Percentiles rank a stretch among this genome's conserved stretches.
Conservation (phyloP, 2,329 filamentous ascomycete genomes). For the Boeremia lycopersici region DNA sequence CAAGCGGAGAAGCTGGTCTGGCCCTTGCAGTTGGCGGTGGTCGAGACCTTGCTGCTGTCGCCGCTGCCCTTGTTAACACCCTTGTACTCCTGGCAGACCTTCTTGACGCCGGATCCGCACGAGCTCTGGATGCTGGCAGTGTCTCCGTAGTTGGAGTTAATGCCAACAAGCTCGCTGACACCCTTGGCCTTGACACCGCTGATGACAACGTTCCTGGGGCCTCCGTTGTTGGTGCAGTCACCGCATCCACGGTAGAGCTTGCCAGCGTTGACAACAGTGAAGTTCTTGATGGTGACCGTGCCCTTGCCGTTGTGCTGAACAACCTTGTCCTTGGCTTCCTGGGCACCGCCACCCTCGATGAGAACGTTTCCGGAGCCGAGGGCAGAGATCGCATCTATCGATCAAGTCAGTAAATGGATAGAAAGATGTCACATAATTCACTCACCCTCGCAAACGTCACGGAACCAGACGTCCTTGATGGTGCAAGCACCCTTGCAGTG, state of each 20-base stretch:
- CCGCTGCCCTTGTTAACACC: slow-evolving; percentile 15
- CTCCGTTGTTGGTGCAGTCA: slow-evolving; percentile 48
- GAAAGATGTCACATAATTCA: neutral
- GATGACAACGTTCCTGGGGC: slow-evolving; percentile 49
- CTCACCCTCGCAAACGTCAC: slow-evolving; percentile 30
- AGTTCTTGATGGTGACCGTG: slow-evolving; percentile 43
- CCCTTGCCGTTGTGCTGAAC: slow-evolving; percentile 41
- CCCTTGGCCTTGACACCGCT: slow-evolving; percentile 44
- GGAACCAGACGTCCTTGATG: slow-evolving; percentile 34
- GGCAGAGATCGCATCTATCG: slow-evolving; percentile 23
- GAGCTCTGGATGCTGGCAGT: slow-evolving; percentile 52
- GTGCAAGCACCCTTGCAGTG: slow-evolving; percentile 56
- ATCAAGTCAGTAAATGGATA: neutral
- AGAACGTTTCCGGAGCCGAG: slow-evolving; percentile 29
- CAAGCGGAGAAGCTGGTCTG: slow-evolving; percentile 13
- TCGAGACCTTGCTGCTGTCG: slow-evolving; percentile 9
- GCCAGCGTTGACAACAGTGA: slow-evolving; percentile 51
- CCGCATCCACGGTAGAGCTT: slow-evolving; percentile 58
- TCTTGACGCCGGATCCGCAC: slow-evolving; percentile 24
- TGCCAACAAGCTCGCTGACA: slow-evolving; percentile 49
- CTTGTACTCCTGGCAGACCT: slow-evolving; percentile 24
- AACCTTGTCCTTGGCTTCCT: slow-evolving; percentile 36
- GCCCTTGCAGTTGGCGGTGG: slow-evolving; percentile 12
- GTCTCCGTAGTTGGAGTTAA: slow-evolving; percentile 56
- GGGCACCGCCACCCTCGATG: slow-evolving; percentile 45